Conservation (phyloP, 1,284 basidiomycete species). For the Cryptococcus sp. region DNA sequence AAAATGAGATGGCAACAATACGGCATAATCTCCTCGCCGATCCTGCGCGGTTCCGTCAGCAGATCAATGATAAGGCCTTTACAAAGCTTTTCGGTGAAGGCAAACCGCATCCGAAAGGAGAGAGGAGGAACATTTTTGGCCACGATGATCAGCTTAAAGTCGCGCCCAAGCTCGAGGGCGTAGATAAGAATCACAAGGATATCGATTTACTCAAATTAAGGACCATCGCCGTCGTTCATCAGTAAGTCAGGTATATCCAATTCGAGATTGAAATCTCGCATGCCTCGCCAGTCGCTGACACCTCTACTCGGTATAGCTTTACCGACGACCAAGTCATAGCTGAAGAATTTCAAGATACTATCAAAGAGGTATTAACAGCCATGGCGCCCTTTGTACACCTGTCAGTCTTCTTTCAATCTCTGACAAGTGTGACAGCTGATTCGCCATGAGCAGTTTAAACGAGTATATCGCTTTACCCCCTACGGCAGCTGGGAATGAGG, state of each 20-base stretch:
- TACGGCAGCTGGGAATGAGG: conserved; percentile 22
- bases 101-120: conserved; percentile 63
- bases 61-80: conserved; percentile 68
- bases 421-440: neutral
- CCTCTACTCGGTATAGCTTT: conserved; percentile 59
- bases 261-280: neutral
- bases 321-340: conserved; percentile 70
- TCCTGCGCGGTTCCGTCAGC: conserved; percentile 63
- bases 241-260: conserved; percentile 54
- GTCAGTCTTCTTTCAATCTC: conserved; percentile 56
- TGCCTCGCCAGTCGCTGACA: conserved; percentile 4
- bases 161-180: conserved; percentile 70
- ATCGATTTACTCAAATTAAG: conserved; percentile 84
- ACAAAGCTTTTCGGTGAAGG: conserved; percentile 71
- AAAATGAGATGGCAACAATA: conserved; percentile 72
- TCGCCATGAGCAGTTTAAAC: conserved; percentile 60
- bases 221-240: conserved; percentile 68
- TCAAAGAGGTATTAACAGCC: conserved; percentile 61
- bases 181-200: conserved; percentile 78
- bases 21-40: conserved; percentile 67
- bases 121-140: conserved; percentile 73
- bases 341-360: conserved; percentile 65
- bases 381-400: conserved; percentile 77
- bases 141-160: conserved; percentile 77
- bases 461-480: conserved; percentile 62